Conservation (phyloP, 495 filamentous ascomycete genomes). For the Xylaria scruposa region DNA sequence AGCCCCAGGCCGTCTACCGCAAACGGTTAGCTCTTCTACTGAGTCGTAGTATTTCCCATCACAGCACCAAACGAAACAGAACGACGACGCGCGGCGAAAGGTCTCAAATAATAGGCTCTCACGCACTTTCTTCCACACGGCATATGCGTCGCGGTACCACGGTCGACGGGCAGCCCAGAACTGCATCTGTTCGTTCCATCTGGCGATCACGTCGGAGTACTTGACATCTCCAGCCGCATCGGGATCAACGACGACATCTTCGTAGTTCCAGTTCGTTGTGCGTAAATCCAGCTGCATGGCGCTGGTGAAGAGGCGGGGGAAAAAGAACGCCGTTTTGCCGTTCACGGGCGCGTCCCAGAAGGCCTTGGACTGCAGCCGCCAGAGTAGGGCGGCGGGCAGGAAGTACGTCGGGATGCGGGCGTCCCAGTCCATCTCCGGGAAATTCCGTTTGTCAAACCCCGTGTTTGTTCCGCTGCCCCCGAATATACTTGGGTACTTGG, state of each 20-base stretch:
- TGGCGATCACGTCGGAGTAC: not conserved
- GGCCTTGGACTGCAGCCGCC: constrained; percentile 13
- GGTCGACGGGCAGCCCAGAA: not conserved
- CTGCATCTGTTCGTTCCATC: not conserved
- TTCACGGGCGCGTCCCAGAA: constrained; percentile 8
- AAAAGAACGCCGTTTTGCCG: not conserved
- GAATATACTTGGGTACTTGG: not conserved
- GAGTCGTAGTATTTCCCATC: not conserved
- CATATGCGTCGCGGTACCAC: not conserved
- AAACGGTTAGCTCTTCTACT: not conserved
- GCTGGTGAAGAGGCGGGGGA: not conserved
- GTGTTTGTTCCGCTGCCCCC: not conserved
- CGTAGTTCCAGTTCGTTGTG: too few species aligned
- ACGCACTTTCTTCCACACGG: not conserved
- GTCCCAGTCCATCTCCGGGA: not conserved
- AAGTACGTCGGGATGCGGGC: not conserved
- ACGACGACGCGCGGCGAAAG: not conserved
- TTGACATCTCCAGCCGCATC: not conserved
- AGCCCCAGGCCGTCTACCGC: not conserved
- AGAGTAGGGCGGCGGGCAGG: not conserved
- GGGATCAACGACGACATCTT: not conserved
- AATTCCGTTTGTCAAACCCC: not conserved
- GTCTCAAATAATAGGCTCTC: not conserved
- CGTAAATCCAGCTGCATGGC: not conserved
- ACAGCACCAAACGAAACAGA: not conserved